A percentile compares a stretch with the other conserved stretches of the same genome.
Conservation (phyloP, 306 rosid species). For the Malus fusca region DNA sequence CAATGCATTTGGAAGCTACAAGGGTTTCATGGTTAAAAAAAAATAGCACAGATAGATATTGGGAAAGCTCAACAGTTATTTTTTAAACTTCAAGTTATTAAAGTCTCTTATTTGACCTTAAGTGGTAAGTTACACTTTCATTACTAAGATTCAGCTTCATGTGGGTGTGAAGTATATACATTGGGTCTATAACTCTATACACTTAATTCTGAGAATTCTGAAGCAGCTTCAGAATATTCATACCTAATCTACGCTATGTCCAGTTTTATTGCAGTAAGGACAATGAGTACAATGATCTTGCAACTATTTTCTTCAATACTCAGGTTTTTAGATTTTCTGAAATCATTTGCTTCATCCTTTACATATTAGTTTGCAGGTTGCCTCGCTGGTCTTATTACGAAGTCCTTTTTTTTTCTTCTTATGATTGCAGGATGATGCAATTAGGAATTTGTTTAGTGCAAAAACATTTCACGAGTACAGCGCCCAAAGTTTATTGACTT, state of each 20-base stretch:
- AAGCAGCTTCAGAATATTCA: neutral
- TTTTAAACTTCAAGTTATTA: neutral
- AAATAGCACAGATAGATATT: neutral
- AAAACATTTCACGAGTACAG: conserved; percentile 34
- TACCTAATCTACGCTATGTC: conserved; percentile 20
- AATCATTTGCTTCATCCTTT: conserved; percentile 10
- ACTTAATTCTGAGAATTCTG: neutral
- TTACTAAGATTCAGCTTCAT: neutral
- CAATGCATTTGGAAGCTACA: neutral
- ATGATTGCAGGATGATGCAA: conserved; percentile 86
- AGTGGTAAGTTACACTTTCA: neutral
- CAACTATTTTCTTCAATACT: conserved; percentile 93
- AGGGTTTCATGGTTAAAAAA: neutral
- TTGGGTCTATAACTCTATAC: neutral
- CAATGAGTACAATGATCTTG: conserved; percentile 94
- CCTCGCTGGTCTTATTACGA: neutral
- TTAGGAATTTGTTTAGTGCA: conserved; percentile 96
- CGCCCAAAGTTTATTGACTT: too few relatives aligned
- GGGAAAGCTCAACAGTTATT: neutral
- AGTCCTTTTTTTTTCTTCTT: conserved; percentile 3
- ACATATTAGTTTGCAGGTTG: neutral
- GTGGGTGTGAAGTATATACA: neutral
- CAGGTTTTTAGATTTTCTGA: conserved; percentile 49
- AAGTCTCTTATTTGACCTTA: neutral
- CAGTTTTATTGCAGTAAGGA: conserved; percentile 89